Conservation (phyloP, 1,284 basidiomycete genomes). For the Marasmius sp. region DNA sequence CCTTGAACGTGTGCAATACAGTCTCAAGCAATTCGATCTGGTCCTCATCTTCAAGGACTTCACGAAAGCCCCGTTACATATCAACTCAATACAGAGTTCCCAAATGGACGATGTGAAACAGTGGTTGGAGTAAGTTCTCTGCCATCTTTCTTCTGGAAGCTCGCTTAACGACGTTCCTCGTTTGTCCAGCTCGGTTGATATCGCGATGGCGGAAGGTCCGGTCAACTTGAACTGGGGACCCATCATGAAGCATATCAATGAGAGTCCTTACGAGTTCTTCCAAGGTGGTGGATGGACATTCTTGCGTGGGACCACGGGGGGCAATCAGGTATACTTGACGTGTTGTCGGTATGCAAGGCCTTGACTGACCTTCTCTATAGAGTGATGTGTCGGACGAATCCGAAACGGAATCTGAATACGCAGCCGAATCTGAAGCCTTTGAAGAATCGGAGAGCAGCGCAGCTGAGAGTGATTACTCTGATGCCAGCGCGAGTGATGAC, state of each 20-base stretch:
- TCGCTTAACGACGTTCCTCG: constrained; percentile 9
- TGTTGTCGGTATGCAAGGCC: too few relatives aligned
- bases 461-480: constrained; percentile 63
- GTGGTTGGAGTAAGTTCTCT: constrained; percentile 86
- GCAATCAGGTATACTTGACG: constrained; percentile 51
- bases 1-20: constrained; percentile 95
- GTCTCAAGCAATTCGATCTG: constrained; percentile 96
- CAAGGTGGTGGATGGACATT: constrained; percentile 94
- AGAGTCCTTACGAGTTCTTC: constrained; percentile 96
- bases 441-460: constrained; percentile 50
- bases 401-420: constrained; percentile 81
- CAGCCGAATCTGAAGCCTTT: constrained; percentile 59
- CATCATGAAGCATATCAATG: constrained; percentile 97
- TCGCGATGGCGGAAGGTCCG: constrained; percentile 93
- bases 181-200: constrained; percentile 82
- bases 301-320: constrained; percentile 70
- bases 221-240: constrained; percentile 98
- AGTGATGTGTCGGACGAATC: constrained; percentile 71
- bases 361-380: constrained; percentile 27
- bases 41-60: constrained; percentile 98
- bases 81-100: constrained; percentile 91
- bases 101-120: constrained; percentile 96
- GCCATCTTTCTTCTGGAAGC: neutral
- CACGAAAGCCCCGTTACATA: constrained; percentile 86
- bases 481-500: constrained; percentile 67